These are phyloP conservation scores for Triticum turgidum DNA, from an alignment of 176 grass and related monocot genomes.

Conservation along the genomic window DNA sequence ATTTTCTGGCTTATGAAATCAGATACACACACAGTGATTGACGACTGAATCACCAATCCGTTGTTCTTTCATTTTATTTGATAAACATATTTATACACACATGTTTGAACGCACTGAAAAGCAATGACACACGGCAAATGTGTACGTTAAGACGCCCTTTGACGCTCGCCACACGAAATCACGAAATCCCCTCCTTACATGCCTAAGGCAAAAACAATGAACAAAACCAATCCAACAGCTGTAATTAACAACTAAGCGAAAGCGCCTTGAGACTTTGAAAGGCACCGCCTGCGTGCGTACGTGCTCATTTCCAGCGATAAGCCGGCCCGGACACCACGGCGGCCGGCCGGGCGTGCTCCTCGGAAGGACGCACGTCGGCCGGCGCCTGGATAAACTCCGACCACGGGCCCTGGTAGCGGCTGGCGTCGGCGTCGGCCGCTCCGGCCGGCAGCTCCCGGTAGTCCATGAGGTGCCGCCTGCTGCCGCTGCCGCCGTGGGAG, in stretches of 20 bases:
- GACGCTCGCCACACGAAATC: background rate
- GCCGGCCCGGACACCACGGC: background rate
- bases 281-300: background rate
- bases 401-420: background rate
- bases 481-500: slow-evolving; percentile 42
- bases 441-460: slow-evolving; percentile 36
- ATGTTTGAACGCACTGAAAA: background rate
- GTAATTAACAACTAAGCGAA: background rate
- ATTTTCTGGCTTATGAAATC: background rate
- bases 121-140: background rate
- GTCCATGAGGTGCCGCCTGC: background rate
- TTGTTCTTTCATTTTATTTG: background rate
- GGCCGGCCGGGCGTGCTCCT: slow-evolving; percentile 9
- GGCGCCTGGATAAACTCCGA: slow-evolving; percentile 31
- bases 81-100: background rate
- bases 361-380: background rate
- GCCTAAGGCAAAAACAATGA: background rate
- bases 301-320: slow-evolving; percentile 37
- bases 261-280: slow-evolving; percentile 4
- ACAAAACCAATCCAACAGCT: background rate
- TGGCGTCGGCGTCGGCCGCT: slow-evolving; percentile 6
- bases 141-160: background rate
- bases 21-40: too few relatives aligned
- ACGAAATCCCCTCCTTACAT: background rate
- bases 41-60: background rate